phyloP scores from a whole-genome alignment of 108 stramenopile species.

The Phaeodactylum tricornutum region DNA sequence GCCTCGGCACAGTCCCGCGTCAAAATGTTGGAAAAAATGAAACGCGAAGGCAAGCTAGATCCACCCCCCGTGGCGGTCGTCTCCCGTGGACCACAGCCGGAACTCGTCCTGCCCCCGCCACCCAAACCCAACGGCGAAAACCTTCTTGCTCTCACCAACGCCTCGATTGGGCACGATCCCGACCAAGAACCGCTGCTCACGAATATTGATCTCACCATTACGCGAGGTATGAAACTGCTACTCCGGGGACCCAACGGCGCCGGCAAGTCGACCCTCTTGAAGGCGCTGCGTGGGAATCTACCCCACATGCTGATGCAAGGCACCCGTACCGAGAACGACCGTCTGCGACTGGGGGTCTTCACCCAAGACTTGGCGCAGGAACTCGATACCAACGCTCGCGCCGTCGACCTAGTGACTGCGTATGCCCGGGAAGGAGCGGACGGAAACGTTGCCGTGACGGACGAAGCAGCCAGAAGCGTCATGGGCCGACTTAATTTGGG shows the following conservation, averaged over 20 bases:
- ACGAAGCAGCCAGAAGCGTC: constrained; percentile 59
- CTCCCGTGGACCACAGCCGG: constrained; percentile 11
- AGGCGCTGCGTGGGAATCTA: constrained; percentile 70
- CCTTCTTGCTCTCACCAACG: constrained; percentile 45
- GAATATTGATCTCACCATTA: constrained; percentile 27
- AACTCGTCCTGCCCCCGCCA: constrained; percentile 42
- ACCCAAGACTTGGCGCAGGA: constrained; percentile 91
- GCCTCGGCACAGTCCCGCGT: constrained; percentile 77
- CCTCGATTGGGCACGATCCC: constrained; percentile 52
- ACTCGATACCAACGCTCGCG: constrained; percentile 50
- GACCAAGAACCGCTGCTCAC: constrained; percentile 30
- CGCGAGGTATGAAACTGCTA: constrained; percentile 48
- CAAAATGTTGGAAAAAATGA: constrained; percentile 84
- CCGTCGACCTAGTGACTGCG: constrained; percentile 68
- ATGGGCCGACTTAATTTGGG: constrained; percentile 76
- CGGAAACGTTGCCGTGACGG: constrained; percentile 58
- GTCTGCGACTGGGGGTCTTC: constrained; percentile 49
- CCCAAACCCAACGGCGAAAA: constrained; percentile 58
- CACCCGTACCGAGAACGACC: constrained; percentile 57
- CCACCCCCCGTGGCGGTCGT: constrained; percentile 46
- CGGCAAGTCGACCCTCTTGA: constrained; percentile 83
- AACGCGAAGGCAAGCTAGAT: constrained; percentile 50
- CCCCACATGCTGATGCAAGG: constrained; percentile 39
- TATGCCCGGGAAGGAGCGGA: constrained; percentile 55
- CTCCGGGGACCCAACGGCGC: constrained; percentile 82